Conservation (phyloP, 768 basidiomycete genomes). For the Termitomyces sp. region DNA sequence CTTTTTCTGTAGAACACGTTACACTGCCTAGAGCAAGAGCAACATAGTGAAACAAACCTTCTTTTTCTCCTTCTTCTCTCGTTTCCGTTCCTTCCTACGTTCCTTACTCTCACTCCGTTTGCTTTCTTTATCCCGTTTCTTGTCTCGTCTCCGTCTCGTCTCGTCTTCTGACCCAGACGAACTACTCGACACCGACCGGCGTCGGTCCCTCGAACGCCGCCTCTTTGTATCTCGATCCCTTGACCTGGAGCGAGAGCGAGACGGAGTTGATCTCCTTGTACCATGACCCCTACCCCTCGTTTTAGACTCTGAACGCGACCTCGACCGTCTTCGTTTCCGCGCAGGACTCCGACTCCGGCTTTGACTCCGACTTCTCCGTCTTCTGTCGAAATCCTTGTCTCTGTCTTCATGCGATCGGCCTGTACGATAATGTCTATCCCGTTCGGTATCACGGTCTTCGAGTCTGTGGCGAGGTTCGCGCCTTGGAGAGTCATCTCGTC, state of each 20-base stretch:
- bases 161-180: conserved; percentile 36
- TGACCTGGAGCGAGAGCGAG: conserved; percentile 23
- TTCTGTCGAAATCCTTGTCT: conserved; percentile 6
- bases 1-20: conserved; percentile 37
- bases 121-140: conserved; percentile 41
- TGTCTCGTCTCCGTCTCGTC: conserved; percentile 37
- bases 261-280: conserved; percentile 25
- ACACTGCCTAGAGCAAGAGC: background rate
- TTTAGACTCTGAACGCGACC: conserved; percentile 29
- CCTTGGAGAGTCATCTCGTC: conserved; percentile 6
- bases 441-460: background rate
- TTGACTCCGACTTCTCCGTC: conserved; percentile 19
- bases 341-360: conserved; percentile 27
- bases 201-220: conserved; percentile 11
- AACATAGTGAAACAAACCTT: conserved; percentile 30
- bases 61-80: conserved; percentile 44
- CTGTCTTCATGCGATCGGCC: background rate
- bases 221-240: conserved; percentile 8
- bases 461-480: background rate
- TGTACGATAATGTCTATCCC: background rate
- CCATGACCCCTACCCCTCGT: conserved; percentile 24
- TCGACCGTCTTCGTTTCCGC: conserved; percentile 24
- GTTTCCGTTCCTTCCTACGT: conserved; percentile 31
- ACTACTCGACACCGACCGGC: conserved; percentile 31
- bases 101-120: conserved; percentile 39